These are phyloP conservation scores for Terfezia claveryi DNA, from an alignment of 495 filamentous ascomycete species.

Conservation along the genomic window DNA sequence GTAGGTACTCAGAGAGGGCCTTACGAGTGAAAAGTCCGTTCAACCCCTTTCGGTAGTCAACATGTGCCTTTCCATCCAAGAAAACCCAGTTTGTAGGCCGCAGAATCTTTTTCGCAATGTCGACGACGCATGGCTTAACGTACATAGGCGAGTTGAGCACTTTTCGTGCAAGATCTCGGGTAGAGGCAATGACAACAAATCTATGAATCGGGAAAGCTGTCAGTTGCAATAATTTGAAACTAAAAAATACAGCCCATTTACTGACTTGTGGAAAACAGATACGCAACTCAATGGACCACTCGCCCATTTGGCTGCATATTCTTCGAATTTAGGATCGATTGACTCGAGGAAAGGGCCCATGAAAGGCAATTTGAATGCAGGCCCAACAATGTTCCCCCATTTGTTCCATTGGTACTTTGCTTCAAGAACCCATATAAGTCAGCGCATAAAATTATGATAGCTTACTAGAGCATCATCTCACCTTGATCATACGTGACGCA, in stretches of 20 bases:
- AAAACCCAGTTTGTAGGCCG: constrained; percentile 93
- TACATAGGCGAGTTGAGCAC: constrained; percentile 86
- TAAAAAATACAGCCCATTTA: not conserved
- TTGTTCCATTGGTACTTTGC: constrained; percentile 74
- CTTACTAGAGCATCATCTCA: constrained; percentile 37
- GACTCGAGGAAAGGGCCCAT: constrained; percentile 91
- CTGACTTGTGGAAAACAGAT: constrained; percentile 97
- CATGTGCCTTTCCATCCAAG: constrained; percentile 81
- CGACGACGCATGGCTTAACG: constrained; percentile 94
- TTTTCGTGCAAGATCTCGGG: constrained; percentile 87
- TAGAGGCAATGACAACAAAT: constrained; percentile 93
- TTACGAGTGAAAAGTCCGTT: constrained; percentile 86
- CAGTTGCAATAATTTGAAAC: not conserved
- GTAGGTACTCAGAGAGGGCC: constrained; percentile 71
- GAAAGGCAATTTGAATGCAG: constrained; percentile 69
- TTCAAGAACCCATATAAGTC: constrained; percentile 19
- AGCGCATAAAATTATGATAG: constrained; percentile 7
- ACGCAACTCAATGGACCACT: constrained; percentile 87
- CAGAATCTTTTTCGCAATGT: constrained; percentile 83
- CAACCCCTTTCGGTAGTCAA: constrained; percentile 90
- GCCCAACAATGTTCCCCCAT: constrained; percentile 54
- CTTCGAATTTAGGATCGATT: constrained; percentile 71
- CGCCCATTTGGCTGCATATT: constrained; percentile 80
- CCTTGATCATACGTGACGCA: constrained; percentile 25
- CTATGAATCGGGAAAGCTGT: constrained; percentile 23